Percentiles rank a stretch among this genome's conserved stretches.
Conservation (phyloP, 257 asterid genomes). For the Nicotiana knightiana region DNA sequence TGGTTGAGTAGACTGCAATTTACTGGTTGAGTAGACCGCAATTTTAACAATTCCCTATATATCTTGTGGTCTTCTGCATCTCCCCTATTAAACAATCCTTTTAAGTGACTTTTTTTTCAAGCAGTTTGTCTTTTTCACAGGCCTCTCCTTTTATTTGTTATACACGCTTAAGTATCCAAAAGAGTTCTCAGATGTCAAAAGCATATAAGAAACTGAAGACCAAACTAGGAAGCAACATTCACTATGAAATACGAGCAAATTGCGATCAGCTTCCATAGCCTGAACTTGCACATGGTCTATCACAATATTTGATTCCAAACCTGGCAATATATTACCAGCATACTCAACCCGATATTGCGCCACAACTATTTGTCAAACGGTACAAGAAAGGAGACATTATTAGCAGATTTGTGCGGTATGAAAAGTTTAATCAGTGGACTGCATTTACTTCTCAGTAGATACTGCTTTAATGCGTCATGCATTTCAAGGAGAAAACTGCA, state of each 20-base stretch:
- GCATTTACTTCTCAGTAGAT: not conserved
- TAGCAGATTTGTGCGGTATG: not conserved
- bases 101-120: not conserved
- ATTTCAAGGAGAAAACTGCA: not conserved
- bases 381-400: not conserved
- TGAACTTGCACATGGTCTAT: not conserved
- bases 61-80: not conserved
- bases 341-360: not conserved
- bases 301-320: not conserved
- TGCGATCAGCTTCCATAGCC: not conserved
- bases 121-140: not conserved
- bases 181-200: not conserved
- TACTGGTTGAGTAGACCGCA: not conserved
- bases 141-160: not conserved
- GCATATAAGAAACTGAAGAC: not conserved
- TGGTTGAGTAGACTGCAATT: not conserved
- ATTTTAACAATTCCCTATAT: not conserved
- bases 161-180: not conserved
- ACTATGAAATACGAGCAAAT: not conserved
- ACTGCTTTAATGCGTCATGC: not conserved
- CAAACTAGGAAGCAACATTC: not conserved
- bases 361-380: not conserved
- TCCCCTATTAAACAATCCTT: not conserved
- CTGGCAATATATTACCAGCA: not conserved
- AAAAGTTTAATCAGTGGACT: not conserved